Percentiles rank a stretch among this genome's conserved stretches.
Evolutionary conservation across 2,329 filamentous ascomycete genomes (phyloP).

Genomic region (Elsinoe australis): DNA sequence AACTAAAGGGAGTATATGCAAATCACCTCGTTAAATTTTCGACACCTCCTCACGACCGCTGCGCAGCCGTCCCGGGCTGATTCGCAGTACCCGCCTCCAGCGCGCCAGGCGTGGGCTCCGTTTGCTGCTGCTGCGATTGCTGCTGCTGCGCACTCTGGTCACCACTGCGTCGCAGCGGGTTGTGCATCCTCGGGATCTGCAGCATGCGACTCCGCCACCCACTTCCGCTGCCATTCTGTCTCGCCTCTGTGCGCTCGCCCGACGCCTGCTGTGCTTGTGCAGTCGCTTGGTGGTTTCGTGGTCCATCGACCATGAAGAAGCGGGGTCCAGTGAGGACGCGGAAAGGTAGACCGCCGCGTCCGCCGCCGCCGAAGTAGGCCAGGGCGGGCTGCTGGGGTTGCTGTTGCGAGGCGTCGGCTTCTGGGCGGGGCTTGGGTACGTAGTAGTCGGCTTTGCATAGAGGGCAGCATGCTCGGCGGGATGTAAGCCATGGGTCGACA

Average conservation of each 20-base stretch:
- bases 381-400: slow-evolving; percentile 25
- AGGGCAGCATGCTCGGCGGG: slow-evolving; percentile 87
- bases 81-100: slow-evolving; percentile 15
- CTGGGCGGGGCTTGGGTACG: slow-evolving; percentile 76
- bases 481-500: slow-evolving; percentile 93
- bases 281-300: slow-evolving; percentile 14
- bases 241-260: slow-evolving; percentile 5
- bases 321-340: slow-evolving; percentile 25
- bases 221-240: not conserved
- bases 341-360: slow-evolving; percentile 23
- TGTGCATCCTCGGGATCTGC: slow-evolving; percentile 14
- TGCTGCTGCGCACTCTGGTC: not conserved
- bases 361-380: slow-evolving; percentile 26
- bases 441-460: slow-evolving; percentile 98
- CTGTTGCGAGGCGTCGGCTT: slow-evolving; percentile 24
- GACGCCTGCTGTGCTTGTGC: not conserved
- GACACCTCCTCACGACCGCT: not conserved
- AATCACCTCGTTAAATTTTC: not conserved
- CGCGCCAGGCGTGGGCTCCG: slow-evolving; percentile 2
- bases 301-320: slow-evolving; percentile 23
- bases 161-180: slow-evolving; percentile 14
- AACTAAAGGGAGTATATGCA: slow-evolving; percentile 7
- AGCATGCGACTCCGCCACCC: slow-evolving; percentile 11
- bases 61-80: not conserved
- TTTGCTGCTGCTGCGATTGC: not conserved